phyloP scores from a whole-genome alignment of 352 stramenopile genomes.

The Phytophthora crassamura region DNA sequence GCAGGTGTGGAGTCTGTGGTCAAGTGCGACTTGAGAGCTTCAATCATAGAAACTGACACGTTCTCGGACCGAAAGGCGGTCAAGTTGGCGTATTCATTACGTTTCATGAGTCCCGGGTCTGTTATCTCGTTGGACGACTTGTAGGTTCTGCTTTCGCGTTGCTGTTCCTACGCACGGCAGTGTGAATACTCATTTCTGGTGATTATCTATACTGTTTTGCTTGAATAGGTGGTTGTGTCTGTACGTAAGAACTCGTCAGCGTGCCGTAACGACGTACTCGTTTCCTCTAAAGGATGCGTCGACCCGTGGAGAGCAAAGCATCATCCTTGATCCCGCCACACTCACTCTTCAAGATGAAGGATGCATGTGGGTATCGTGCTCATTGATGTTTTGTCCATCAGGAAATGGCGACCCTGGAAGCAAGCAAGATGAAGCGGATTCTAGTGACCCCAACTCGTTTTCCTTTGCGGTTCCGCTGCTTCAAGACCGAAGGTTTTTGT shows the following conservation, averaged over 20 bases:
- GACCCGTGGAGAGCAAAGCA: conserved; percentile 19
- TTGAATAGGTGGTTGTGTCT: conserved; percentile 41
- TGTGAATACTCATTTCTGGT: conserved; percentile 6
- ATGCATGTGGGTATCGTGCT: conserved; percentile 42
- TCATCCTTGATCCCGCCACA: conserved; percentile 42
- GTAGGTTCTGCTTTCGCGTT: conserved; percentile 17
- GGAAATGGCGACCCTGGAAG: background rate
- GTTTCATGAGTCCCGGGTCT: conserved; percentile 24
- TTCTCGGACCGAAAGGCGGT: conserved; percentile 35
- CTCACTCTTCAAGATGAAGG: conserved; percentile 35
- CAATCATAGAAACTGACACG: conserved; percentile 18
- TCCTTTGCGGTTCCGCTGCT: conserved; percentile 47
- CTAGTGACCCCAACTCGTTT: conserved; percentile 14
- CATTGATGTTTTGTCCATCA: conserved; percentile 49
- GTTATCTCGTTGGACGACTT: conserved; percentile 34
- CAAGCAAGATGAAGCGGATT: background rate
- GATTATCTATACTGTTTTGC: conserved; percentile 7
- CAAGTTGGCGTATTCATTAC: conserved; percentile 30
- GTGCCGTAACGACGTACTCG: conserved; percentile 40
- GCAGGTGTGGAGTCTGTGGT: conserved; percentile 39
- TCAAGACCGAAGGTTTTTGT: conserved; percentile 36
- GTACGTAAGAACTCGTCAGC: conserved; percentile 38
- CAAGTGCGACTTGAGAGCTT: conserved; percentile 27
- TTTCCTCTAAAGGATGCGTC: conserved; percentile 38
- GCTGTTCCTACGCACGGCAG: background rate